These are phyloP conservation scores for Emiliania huxleyi DNA, from an alignment of 78 protist species.

Conservation along the genomic window DNA sequence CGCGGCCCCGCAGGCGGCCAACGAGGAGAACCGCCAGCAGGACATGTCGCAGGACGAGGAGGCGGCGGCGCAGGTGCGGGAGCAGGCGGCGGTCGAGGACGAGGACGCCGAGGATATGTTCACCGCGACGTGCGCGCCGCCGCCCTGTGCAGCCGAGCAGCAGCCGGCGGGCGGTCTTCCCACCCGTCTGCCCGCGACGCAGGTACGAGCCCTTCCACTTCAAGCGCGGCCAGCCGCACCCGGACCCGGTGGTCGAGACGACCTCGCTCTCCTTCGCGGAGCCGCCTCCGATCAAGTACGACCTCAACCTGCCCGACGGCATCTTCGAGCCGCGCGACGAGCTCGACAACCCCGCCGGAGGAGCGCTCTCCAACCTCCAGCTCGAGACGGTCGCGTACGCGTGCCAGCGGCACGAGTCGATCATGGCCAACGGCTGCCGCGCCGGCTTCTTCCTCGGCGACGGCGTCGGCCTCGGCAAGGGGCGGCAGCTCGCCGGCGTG, in stretches of 20 bases:
- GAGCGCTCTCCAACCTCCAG: not conserved
- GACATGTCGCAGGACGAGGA: not conserved
- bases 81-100: not conserved
- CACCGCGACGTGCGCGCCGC: too few relatives aligned
- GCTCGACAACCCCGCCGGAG: not conserved
- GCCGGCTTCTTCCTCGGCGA: conserved; percentile 30
- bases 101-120: not conserved
- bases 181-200: too few relatives aligned
- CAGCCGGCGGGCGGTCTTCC: too few relatives aligned
- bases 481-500: conserved; percentile 1
- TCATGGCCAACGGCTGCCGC: not conserved
- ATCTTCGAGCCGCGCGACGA: not conserved
- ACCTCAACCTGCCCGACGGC: not conserved
- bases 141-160: too few relatives aligned
- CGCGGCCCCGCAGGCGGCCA: too few relatives aligned
- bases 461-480: conserved; percentile 24
- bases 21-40: not conserved
- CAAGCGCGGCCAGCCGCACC: not conserved
- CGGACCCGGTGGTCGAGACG: conserved; percentile 5
- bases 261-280: conserved; percentile 12
- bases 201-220: not conserved
- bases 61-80: not conserved
- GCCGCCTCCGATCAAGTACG: not conserved
- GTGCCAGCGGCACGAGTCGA: not conserved
- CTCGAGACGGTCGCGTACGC: not conserved